A percentile compares a stretch with the other conserved stretches of the same genome.
Evolutionary conservation across 345 rosid genomes (phyloP).

Genomic region (Salix dunnii): DNA sequence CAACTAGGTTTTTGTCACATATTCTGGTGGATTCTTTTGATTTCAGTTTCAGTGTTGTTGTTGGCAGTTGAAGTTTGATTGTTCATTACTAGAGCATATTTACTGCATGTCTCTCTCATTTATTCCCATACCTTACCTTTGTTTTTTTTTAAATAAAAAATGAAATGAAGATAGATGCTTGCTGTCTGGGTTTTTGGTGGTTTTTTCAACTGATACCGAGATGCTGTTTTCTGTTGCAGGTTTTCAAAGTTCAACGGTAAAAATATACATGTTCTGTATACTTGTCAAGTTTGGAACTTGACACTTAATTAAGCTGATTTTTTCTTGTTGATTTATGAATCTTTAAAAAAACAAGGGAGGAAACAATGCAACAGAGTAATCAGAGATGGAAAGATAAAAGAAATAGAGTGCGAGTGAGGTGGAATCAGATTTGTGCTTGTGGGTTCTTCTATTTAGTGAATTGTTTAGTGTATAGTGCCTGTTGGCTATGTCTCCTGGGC

Average conservation of each 20-base stretch:
- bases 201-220: slow-evolving; percentile 66
- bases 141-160: slow-evolving; percentile 3
- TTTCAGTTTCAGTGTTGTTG: slow-evolving; percentile 38
- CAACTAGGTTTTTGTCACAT: slow-evolving; percentile 31
- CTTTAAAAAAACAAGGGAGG: slow-evolving; percentile 18
- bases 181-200: slow-evolving; percentile 72
- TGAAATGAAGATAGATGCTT: slow-evolving; percentile 54
- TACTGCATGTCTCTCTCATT: slow-evolving; percentile 31
- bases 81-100: slow-evolving; percentile 23
- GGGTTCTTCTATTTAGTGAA: slow-evolving; percentile 40
- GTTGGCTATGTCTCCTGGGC: slow-evolving; percentile 56
- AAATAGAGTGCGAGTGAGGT: slow-evolving; percentile 31
- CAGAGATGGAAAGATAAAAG: slow-evolving; percentile 28
- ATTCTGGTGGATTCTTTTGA: slow-evolving; percentile 44
- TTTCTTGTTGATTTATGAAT: slow-evolving; percentile 22
- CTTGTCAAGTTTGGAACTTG: slow-evolving; percentile 61
- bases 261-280: slow-evolving; percentile 17
- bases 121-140: slow-evolving; percentile 27
- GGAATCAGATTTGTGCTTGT: slow-evolving; percentile 53
- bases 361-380: slow-evolving; percentile 28
- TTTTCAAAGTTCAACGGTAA: slow-evolving; percentile 56
- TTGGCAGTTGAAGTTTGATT: slow-evolving; percentile 42
- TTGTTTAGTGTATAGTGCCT: slow-evolving; percentile 40
- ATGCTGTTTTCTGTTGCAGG: slow-evolving; percentile 87
- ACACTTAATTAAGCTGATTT: slow-evolving; percentile 33